Conservation (phyloP, 768 basidiomycete species). For the Boletus vermiculosoides region DNA sequence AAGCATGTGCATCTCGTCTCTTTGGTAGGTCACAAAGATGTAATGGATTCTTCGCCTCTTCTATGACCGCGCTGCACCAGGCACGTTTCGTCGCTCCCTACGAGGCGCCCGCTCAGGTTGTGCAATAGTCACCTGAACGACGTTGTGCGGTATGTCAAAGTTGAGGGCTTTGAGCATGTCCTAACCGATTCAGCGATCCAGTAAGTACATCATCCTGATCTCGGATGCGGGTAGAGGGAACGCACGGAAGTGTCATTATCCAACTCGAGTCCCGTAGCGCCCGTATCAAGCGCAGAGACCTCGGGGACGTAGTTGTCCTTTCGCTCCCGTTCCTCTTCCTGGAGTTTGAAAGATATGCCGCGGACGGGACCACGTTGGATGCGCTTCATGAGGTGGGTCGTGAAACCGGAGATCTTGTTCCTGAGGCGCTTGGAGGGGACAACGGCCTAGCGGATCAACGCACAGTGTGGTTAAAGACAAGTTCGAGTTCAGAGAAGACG, state of each 20-base stretch:
- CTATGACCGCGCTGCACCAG: slow-evolving; percentile 66
- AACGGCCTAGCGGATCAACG: slow-evolving; percentile 53
- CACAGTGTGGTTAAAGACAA: neutral
- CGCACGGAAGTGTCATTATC: slow-evolving; percentile 92
- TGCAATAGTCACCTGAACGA: slow-evolving; percentile 62
- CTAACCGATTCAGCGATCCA: slow-evolving; percentile 37
- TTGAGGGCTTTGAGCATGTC: slow-evolving; percentile 88
- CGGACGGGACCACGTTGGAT: slow-evolving; percentile 98
- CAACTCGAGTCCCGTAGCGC: slow-evolving; percentile 72
- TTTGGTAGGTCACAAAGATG: neutral
- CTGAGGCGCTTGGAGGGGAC: slow-evolving; percentile 98
- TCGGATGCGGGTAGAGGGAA: slow-evolving; percentile 1
- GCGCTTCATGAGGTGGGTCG: slow-evolving; percentile 99
- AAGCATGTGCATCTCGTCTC: slow-evolving; percentile 26
- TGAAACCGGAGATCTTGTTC: slow-evolving; percentile 99
- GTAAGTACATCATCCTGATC: neutral
- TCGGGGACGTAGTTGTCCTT: slow-evolving; percentile 99
- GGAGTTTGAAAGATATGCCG: slow-evolving; percentile 99
- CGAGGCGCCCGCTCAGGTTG: slow-evolving; percentile 69
- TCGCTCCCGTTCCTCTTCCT: slow-evolving; percentile 98
- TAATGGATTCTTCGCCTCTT: neutral
- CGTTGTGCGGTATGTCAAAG: slow-evolving; percentile 86
- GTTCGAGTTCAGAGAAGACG: neutral
- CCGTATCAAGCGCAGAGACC: slow-evolving; percentile 89
- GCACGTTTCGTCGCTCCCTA: slow-evolving; percentile 76